Evolutionary conservation across 2,329 filamentous ascomycete genomes (phyloP).

Genomic region (Fusarium sp.): DNA sequence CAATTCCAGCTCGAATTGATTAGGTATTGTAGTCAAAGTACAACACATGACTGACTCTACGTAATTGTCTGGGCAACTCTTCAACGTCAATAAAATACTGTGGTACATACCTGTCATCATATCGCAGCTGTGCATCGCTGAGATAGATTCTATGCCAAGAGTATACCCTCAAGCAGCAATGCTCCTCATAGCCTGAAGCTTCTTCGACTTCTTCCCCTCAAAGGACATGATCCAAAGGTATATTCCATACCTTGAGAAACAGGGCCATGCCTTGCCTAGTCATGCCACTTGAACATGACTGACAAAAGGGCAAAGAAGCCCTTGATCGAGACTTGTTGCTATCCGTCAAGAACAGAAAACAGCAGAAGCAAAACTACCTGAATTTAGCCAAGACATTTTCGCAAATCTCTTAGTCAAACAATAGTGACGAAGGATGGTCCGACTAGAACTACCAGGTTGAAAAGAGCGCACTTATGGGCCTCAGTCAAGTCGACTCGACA

Average conservation of each 20-base stretch:
- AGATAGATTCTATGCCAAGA: background rate
- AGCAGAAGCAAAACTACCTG: constrained; percentile 29
- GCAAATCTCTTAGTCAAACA: constrained; percentile 10
- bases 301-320: background rate
- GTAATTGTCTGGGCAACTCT: background rate
- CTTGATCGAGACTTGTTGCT: background rate
- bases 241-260: background rate
- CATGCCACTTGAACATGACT: background rate
- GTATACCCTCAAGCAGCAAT: background rate
- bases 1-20: background rate
- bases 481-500: constrained; percentile 6
- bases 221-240: background rate
- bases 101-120: background rate
- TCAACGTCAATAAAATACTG: background rate
- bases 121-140: background rate
- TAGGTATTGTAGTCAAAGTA: background rate
- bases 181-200: background rate
- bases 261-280: background rate
- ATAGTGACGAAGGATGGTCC: constrained; percentile 23
- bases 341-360: background rate
- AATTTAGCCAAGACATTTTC: constrained; percentile 21
- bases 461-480: constrained; percentile 8
- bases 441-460: constrained; percentile 14
- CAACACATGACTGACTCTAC: background rate
- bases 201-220: background rate